phyloP scores from a whole-genome alignment of 192 early-diverging fungal species.

The Obelidium mucronatum region DNA sequence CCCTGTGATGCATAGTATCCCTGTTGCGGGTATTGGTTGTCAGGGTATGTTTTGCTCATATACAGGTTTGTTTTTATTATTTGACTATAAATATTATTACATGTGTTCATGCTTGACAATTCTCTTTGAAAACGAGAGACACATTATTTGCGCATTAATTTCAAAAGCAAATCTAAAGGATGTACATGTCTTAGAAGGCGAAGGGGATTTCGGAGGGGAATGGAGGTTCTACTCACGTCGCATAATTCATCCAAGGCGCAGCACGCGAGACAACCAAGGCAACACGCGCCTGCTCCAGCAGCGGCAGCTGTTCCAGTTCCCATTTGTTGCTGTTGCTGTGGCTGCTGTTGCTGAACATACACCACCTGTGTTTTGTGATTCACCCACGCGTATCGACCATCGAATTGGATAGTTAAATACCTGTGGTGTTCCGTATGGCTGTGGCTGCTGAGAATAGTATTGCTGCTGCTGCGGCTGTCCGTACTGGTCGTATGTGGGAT shows the following conservation, averaged over 20 bases:
- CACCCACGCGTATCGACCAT: not conserved
- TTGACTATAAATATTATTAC: no score
- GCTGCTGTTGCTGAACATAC: not conserved
- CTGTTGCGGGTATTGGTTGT: no score
- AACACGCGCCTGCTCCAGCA: not conserved
- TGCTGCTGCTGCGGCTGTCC: not conserved
- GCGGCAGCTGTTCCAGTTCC: not conserved
- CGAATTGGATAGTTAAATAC: no score
- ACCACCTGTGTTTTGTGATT: not conserved
- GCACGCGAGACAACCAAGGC: not conserved
- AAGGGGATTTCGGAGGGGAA: no score
- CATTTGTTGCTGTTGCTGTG: not conserved
- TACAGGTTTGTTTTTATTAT: no score
- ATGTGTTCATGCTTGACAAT: no score
- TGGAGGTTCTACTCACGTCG: not conserved
- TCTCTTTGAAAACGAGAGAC: not conserved
- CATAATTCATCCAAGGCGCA: not conserved
- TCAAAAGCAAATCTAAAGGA: not conserved
- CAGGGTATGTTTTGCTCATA: no score
- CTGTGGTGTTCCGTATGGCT: not conserved
- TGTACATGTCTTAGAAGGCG: no score
- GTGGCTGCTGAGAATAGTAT: not conserved
- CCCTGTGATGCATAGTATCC: no score
- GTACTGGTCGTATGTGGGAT: not conserved
- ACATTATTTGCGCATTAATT: not conserved